Evolutionary conservation across 2,329 filamentous ascomycete species (phyloP), one percentile per base, ranked within the genome.

Genomic region (Scedosporium boydii): DNA sequence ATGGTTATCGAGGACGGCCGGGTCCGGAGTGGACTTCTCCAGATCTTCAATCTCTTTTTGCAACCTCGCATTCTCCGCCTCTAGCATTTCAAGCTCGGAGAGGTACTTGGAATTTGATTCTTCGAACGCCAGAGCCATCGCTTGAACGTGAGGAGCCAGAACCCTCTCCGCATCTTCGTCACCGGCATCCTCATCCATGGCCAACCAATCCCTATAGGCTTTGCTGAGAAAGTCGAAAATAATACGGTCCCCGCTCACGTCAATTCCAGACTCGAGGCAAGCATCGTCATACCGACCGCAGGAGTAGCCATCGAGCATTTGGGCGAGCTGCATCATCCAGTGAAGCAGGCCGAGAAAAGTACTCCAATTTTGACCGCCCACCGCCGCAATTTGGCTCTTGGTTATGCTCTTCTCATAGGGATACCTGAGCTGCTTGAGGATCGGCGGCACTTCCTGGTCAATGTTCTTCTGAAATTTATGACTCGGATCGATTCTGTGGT

Each of bases 321-420:
- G 88, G 4, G 91, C 91, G 60, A 99, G 80, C 74, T 98, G 93
- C 93, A 99, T 96, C 87, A 99, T 93, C 95, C 95, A 99, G 76
- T 99, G 93, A 59, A 99, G 80, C 72, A 99, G 79, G 0, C 93
- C 95, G 12, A 99, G 79, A 70, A 99, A 98, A 0, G 91, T 95
- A 65, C 89, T 89, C 95, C 95, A 99, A 72, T 98, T 98, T 75
- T 96, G 92, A 2, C 93, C 93, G 67, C 95, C 95, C 0, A 98
- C 95, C 1, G 96, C 95, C 0, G 91, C 87, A 63, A 99, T 91
- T 71, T 96, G 92, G 60, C 91, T 96, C 75, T 98, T 99, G 62
- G 92, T 96, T 69, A 99, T 98, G 70, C 88, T 93, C 74, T 92
- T 91, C 70, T 96, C 92, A 71, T 92, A 99, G 0, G 95, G 95